Evolutionary conservation across 169 alveolate genomes (phyloP), one percentile per base, ranked within the genome.

Genomic region (Perkinsus marinus): DNA sequence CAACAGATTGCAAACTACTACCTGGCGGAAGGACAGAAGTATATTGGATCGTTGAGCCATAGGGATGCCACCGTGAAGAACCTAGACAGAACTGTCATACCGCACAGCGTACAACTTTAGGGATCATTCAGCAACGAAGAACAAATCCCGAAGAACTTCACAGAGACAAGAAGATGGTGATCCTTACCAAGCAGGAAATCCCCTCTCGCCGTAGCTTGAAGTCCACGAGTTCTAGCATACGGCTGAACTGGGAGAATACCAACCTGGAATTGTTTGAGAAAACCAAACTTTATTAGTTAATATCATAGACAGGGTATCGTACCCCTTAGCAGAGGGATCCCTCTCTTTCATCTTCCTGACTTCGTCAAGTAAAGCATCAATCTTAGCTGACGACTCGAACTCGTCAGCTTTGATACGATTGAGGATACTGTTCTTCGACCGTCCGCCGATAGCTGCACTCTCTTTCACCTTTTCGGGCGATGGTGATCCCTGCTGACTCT

Each of bases 211-310:
- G 92, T 43, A 97, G 93, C n/a, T 96, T 93, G 92, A 94, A 96
- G 36, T 95, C 96, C 39, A 96, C 96, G 39, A 96, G 95, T 90
- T 96, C 98, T 43, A 97, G 95, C 97, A 97, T 96, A 47, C 96
- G 95, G 41, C 97, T 95, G 92, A 95, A 97, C 92, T 95, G 98
- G 17, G 98, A 96, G 93, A 97, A 97, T 17, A 97, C 97, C 91
- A 97, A 90, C 79, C 79, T 57, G 79, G n/a, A n/a, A n/a, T n/a
- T n/a, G n/a, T n/a, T n/a, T n/a, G n/a, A n/a, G n/a, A n/a, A n/a
- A n/a, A n/a, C n/a, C n/a, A n/a, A n/a, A n/a, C n/a, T n/a, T n/a
- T n/a, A n/a, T n/a, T n/a, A 57, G 46, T 57, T 26, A 2, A 26
- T 26, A 43, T 13, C 79, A 57, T 7, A 13, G 79, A 13, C 26